phyloP scores from a whole-genome alignment of 495 filamentous ascomycete genomes.

The Talaromyces wortmannii region DNA sequence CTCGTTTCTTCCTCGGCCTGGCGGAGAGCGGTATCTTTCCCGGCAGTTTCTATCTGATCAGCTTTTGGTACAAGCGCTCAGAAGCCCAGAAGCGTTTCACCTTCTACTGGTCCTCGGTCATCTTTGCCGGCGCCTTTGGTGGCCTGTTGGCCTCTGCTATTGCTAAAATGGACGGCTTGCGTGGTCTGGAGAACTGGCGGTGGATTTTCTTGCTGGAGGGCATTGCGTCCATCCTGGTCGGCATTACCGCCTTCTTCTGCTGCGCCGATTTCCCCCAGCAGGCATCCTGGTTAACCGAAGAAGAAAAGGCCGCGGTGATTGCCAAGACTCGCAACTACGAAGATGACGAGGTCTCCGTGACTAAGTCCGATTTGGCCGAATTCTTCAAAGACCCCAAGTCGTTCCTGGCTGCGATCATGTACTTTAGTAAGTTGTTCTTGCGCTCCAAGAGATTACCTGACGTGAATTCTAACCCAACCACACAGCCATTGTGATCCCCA shows the following conservation, averaged over 20 bases:
- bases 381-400: constrained; percentile 61
- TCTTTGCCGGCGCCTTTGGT: constrained; percentile 64
- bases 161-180: constrained; percentile 60
- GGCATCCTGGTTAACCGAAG: constrained; percentile 52
- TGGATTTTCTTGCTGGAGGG: constrained; percentile 66
- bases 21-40: constrained; percentile 50
- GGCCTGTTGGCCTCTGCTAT: constrained; percentile 71
- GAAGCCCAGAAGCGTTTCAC: constrained; percentile 69
- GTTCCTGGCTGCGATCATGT: constrained; percentile 61
- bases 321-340: constrained; percentile 6
- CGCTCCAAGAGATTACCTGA: background rate
- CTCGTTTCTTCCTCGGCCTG: constrained; percentile 45
- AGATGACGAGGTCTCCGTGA: constrained; percentile 25
- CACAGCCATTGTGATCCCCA: constrained; percentile 1
- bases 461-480: background rate
- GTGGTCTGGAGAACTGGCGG: constrained; percentile 49
- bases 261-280: constrained; percentile 60
- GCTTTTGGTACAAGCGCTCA: constrained; percentile 70
- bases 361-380: constrained; percentile 54
- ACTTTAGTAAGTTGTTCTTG: background rate
- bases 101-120: constrained; percentile 68
- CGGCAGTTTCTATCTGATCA: constrained; percentile 61
- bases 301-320: constrained; percentile 48
- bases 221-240: constrained; percentile 58
- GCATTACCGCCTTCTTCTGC: constrained; percentile 52